Evolutionary conservation across 768 basidiomycete species (phyloP).

Genomic region (Boletellus ananiceps): DNA sequence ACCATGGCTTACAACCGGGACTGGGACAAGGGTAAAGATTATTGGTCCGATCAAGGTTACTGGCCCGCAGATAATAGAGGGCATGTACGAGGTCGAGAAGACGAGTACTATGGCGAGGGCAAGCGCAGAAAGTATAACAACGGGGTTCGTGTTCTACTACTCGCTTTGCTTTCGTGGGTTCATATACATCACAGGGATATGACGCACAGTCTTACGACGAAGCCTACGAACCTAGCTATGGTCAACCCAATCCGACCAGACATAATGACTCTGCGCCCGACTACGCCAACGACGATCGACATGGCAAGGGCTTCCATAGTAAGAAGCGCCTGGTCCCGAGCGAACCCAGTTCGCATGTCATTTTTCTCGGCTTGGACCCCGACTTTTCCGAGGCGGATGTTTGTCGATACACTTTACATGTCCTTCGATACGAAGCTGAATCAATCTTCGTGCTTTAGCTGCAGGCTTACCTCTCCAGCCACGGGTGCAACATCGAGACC

Average conservation of each 20-base stretch:
- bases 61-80: constrained; percentile 38
- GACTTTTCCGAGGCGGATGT: constrained; percentile 94
- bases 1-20: constrained; percentile 76
- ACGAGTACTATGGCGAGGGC: constrained; percentile 62
- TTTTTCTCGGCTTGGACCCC: constrained; percentile 89
- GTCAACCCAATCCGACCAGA: constrained; percentile 27
- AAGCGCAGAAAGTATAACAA: constrained; percentile 79
- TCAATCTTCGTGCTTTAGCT: constrained; percentile 49
- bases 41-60: constrained; percentile 44
- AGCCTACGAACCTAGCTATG: constrained; percentile 33
- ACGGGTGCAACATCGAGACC: constrained; percentile 74
- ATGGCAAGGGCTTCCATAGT: constrained; percentile 36
- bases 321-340: constrained; percentile 82
- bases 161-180: not conserved
- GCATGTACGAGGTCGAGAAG: constrained; percentile 56
- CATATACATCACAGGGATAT: constrained; percentile 41
- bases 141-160: constrained; percentile 46
- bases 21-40: constrained; percentile 79
- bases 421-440: constrained; percentile 34
- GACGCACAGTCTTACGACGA: constrained; percentile 52
- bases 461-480: constrained; percentile 67
- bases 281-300: constrained; percentile 47
- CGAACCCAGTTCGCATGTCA: constrained; percentile 88
- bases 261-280: constrained; percentile 40
- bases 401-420: constrained; percentile 41